Evolutionary conservation across 352 stramenopile species (phyloP), one percentile per base, ranked within the genome.

Genomic region (Globisporangium spinosum): DNA sequence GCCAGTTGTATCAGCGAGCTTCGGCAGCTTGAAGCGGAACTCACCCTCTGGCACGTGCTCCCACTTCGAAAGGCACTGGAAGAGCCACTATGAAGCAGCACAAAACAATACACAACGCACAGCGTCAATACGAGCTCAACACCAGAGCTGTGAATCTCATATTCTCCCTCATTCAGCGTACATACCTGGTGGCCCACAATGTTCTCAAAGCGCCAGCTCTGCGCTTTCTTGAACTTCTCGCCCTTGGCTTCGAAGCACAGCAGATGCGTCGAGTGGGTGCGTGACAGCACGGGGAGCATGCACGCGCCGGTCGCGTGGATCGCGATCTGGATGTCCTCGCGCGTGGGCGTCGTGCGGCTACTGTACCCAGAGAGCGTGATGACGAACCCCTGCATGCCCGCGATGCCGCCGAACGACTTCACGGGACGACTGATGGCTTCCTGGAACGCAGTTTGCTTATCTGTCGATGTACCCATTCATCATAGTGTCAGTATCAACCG

Each of bases 191-290:
- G 84, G 34, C 76, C 85, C 60, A 95, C 73, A 29, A 96, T 84
- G 62, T 96, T 94, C 23, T 87, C 69, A 40, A 93, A 90, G 53
- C 77, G 72, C 89, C 89, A 96, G 61, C 82, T 92, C 61, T 91
- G 65, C 9, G 89, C 84, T 62, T 89, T 92, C 70, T 95, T 91
- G 72, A 87, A 96, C 62, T 96, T 96, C 56, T 96, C 89, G 15
- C 89, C 89, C 12, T 77, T 83, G 1, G 80, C 68, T 76, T 94
- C 89, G 58, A 84, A 83, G 63, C 87, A 95, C 7, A 96, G 65
- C 53, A 96, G 68, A 53, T 96, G 89, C 20, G 87, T 95, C 0
- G 89, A 94, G 66, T 96, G 83, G 1, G 83, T 90, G 47, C 87
- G 72, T 29, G 87, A 95, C 10, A 96, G 68, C 32, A 96, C 87